phyloP scores from a whole-genome alignment of 164 flowering plant genomes.

The Chimonanthus praecox region DNA sequence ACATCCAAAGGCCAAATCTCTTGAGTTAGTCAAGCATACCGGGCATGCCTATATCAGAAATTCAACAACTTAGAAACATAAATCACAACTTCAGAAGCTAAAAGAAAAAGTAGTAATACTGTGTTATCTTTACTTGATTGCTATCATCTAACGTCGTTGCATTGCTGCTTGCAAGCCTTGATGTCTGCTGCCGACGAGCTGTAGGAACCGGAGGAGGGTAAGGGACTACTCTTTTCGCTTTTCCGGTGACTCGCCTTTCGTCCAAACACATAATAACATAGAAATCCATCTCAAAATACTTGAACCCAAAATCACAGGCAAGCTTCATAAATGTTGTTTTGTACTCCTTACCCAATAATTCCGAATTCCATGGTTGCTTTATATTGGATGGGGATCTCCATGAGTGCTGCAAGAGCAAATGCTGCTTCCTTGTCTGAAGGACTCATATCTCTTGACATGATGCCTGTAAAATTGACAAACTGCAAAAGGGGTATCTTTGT shows the following conservation, averaged over 20 bases:
- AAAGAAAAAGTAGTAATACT: not conserved
- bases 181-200: conserved; percentile 10
- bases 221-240: conserved; percentile 44
- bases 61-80: conserved; percentile 2
- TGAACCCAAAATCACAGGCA: not conserved
- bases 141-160: conserved; percentile 19
- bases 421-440: conserved; percentile 50
- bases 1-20: conserved; percentile 58
- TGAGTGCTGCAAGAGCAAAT: conserved; percentile 82
- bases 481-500: conserved; percentile 17
- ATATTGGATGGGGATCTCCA: conserved; percentile 79
- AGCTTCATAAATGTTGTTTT: not conserved
- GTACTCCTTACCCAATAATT: conserved; percentile 41
- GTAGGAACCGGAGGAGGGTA: conserved; percentile 55
- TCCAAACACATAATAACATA: conserved; percentile 10
- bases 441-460: conserved; percentile 41
- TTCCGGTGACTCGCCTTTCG: conserved; percentile 41
- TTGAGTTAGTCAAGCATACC: conserved; percentile 44
- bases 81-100: not conserved
- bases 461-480: conserved; percentile 72
- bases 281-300: not conserved
- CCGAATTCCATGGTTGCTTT: conserved; percentile 48
- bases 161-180: conserved; percentile 22
- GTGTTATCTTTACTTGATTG: conserved; percentile 23
- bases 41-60: conserved; percentile 29